These are phyloP conservation scores for Colletotrichum acutatum DNA, from an alignment of 2,329 filamentous ascomycete genomes.

Conservation along the genomic window DNA sequence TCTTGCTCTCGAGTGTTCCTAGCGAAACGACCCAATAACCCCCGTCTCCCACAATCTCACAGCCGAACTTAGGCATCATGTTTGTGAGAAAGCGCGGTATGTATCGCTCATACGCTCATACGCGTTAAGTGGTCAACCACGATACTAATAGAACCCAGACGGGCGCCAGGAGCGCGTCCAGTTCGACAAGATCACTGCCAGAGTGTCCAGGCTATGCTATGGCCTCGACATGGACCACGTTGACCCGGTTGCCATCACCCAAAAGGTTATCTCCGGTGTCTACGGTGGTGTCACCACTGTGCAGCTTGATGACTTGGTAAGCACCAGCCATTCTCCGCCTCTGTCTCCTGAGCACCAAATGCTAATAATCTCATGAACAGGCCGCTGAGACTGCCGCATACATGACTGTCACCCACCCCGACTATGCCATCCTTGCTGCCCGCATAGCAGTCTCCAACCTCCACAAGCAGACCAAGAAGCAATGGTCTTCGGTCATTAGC, in stretches of 20 bases:
- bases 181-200: slow-evolving; percentile 99
- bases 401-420: slow-evolving; percentile 99
- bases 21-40: neutral
- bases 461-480: slow-evolving; percentile 99
- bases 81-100: slow-evolving; percentile 73
- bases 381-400: slow-evolving; percentile 98
- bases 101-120: slow-evolving; percentile 41
- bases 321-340: slow-evolving; percentile 47
- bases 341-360: neutral
- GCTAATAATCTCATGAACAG: slow-evolving; percentile 58
- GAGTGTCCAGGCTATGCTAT: slow-evolving; percentile 97
- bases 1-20: neutral
- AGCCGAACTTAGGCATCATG: slow-evolving; percentile 54
- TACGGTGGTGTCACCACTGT: slow-evolving; percentile 98
- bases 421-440: slow-evolving; percentile 97
- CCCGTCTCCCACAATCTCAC: slow-evolving; percentile 2
- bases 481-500: slow-evolving; percentile 94
- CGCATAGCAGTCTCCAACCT: slow-evolving; percentile 99
- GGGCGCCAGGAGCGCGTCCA: slow-evolving; percentile 99
- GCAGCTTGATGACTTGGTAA: slow-evolving; percentile 95
- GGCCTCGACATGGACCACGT: slow-evolving; percentile 95
- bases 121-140: neutral
- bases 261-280: slow-evolving; percentile 99
- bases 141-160: slow-evolving; percentile 65
- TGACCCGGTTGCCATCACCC: slow-evolving; percentile 96